Conservation (phyloP, 306 rosid genomes). For the Dalbergia cultrata region DNA sequence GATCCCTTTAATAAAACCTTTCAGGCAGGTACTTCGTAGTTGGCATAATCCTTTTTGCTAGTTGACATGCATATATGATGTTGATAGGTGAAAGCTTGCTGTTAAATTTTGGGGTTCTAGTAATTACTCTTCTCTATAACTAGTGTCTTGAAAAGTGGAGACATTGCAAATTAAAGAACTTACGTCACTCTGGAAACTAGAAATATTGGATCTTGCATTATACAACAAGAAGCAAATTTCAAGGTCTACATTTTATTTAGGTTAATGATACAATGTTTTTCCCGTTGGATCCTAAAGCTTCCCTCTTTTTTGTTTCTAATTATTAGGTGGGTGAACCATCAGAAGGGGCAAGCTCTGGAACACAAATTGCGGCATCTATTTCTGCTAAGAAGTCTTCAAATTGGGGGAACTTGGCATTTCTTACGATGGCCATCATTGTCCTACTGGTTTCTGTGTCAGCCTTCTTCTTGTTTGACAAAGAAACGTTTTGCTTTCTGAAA, state of each 20-base stretch:
- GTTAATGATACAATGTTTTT: neutral
- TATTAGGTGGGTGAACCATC: conserved; percentile 67
- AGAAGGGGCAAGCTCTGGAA: conserved; percentile 48
- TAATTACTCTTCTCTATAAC: neutral
- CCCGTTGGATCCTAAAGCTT: conserved; percentile 31
- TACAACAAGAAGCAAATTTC: conserved; percentile 1
- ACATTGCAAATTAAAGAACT: neutral
- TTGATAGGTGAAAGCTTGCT: neutral
- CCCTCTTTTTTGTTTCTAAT: conserved; percentile 29
- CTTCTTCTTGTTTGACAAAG: conserved; percentile 53
- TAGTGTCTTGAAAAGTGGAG: conserved; percentile 12
- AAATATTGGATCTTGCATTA: conserved; percentile 21
- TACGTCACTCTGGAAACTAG: neutral
- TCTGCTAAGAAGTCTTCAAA: conserved; percentile 48
- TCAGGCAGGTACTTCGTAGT: conserved; percentile 76
- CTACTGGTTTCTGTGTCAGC: conserved; percentile 54
- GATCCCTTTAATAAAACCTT: conserved; percentile 56
- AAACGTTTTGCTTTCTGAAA: conserved; percentile 44
- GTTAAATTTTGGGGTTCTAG: neutral
- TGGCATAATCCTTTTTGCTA: conserved; percentile 3
- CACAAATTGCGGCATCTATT: conserved; percentile 45
- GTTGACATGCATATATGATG: conserved; percentile 7
- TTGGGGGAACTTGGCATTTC: conserved; percentile 45
- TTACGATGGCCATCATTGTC: conserved; percentile 52
- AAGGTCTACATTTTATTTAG: conserved; percentile 2